These are phyloP conservation scores for Falciphora oryzae DNA, from an alignment of 2,329 filamentous ascomycete genomes.

Conservation along the genomic window DNA sequence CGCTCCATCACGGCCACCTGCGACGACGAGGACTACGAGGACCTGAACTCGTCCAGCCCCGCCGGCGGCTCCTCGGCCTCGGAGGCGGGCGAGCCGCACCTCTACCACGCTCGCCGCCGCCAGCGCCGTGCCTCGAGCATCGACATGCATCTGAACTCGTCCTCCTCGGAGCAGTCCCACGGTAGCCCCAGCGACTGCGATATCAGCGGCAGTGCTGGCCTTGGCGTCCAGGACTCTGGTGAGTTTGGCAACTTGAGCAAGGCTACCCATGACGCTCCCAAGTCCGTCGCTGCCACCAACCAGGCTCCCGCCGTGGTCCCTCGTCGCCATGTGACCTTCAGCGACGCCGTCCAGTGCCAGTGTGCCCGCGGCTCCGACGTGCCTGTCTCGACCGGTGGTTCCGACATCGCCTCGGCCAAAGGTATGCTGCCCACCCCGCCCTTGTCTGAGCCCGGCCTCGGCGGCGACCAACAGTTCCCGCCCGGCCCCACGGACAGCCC, in stretches of 20 bases:
- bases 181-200: neutral
- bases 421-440: neutral
- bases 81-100: neutral
- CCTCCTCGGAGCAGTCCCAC: constrained; percentile 11
- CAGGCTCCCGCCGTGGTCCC: neutral
- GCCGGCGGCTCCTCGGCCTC: neutral
- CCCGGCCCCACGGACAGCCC: neutral
- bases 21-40: constrained; percentile 1
- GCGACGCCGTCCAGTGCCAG: neutral
- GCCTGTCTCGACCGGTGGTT: neutral
- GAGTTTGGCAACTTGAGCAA: neutral
- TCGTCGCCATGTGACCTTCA: neutral
- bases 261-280: too few species aligned
- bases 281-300: neutral
- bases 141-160: constrained; percentile 13
- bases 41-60: neutral
- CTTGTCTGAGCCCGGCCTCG: too few species aligned
- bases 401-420: neutral
- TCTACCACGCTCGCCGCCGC: neutral
- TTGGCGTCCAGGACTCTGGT: neutral
- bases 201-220: neutral
- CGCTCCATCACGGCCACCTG: constrained; percentile 1
- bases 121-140: constrained; percentile 8
- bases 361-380: neutral
- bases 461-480: neutral